These are phyloP conservation scores for Hibiscus mutabilis DNA, from an alignment of 345 rosid species.

Conservation along the genomic window DNA sequence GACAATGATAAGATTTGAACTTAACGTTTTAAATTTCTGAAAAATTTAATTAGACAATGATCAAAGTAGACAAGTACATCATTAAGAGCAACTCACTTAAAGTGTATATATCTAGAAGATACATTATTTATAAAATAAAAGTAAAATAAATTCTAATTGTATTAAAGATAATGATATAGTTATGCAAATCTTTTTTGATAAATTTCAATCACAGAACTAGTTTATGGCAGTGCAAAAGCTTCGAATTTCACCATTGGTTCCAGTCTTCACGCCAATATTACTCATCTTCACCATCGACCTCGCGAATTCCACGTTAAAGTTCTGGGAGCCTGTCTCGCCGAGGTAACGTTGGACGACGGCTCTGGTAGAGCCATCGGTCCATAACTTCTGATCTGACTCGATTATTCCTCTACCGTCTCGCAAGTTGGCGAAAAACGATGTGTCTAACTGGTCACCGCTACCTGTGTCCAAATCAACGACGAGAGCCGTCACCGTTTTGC, in stretches of 20 bases:
- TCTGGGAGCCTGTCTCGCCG: slow-evolving; percentile 16
- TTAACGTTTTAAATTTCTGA: no score
- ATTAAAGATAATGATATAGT: no score
- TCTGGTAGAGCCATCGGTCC: slow-evolving; percentile 36
- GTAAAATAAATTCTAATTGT: no score
- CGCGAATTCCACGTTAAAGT: slow-evolving; percentile 41
- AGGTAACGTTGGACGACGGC: slow-evolving; percentile 27
- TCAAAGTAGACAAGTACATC: no score
- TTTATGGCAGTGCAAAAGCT: slow-evolving; percentile 42
- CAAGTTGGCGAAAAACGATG: slow-evolving; percentile 39
- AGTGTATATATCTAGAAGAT: no score
- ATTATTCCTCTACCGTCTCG: slow-evolving; percentile 39
- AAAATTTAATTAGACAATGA: no score
- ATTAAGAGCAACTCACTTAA: no score
- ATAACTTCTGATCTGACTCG: slow-evolving; percentile 46
- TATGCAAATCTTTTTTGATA: no score
- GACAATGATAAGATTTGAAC: no score
- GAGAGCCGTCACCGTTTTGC: slow-evolving; percentile 23
- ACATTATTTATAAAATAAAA: no score
- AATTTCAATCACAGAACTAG: neutral
- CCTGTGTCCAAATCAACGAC: slow-evolving; percentile 43
- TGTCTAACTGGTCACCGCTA: slow-evolving; percentile 38
- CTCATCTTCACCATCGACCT: slow-evolving; percentile 16
- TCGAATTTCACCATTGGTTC: slow-evolving; percentile 37
- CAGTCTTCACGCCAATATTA: no score